Conservation (phyloP, 2,329 filamentous ascomycete genomes). For the Passalora sequoiae region DNA sequence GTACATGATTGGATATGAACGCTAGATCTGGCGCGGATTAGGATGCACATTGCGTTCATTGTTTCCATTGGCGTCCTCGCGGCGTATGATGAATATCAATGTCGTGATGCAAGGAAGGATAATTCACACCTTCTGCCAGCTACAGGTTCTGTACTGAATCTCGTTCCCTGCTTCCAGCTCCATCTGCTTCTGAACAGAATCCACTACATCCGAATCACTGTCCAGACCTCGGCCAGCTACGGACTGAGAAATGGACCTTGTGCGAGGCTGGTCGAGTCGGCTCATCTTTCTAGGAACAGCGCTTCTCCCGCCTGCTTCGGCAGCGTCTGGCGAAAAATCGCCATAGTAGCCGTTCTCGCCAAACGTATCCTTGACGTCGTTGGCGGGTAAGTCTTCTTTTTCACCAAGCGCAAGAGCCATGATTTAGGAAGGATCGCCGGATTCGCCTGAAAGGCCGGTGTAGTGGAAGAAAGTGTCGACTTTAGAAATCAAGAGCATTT, state of each 20-base stretch:
- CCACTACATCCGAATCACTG: constrained; percentile 37
- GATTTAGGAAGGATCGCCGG: constrained; percentile 11
- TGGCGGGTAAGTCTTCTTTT: not conserved
- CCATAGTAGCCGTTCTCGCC: constrained; percentile 27
- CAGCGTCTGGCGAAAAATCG: constrained; percentile 25
- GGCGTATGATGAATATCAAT: not conserved
- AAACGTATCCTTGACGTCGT: constrained; percentile 13
- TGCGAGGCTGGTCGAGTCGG: constrained; percentile 38
- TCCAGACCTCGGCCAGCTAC: constrained; percentile 15
- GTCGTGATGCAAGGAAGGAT: not conserved
- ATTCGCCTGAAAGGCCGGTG: constrained; percentile 12
- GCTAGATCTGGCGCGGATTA: too few relatives aligned
- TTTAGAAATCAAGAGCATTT: constrained; percentile 14
- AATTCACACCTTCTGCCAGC: constrained; percentile 71
- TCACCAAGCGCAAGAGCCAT: not conserved
- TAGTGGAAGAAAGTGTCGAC: constrained; percentile 15
- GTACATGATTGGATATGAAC: constrained; percentile 8
- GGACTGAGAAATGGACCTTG: constrained; percentile 32
- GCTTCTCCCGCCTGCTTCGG: constrained; percentile 30
- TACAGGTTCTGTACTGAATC: constrained; percentile 90
- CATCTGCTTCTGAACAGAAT: constrained; percentile 61
- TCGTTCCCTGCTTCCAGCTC: constrained; percentile 69
- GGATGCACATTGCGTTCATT: too few relatives aligned
- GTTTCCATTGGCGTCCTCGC: too few relatives aligned
- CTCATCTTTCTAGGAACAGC: constrained; percentile 35